These are phyloP conservation scores for Ganoderma sinense DNA, from an alignment of 1,284 basidiomycete species.

Conservation along the genomic window DNA sequence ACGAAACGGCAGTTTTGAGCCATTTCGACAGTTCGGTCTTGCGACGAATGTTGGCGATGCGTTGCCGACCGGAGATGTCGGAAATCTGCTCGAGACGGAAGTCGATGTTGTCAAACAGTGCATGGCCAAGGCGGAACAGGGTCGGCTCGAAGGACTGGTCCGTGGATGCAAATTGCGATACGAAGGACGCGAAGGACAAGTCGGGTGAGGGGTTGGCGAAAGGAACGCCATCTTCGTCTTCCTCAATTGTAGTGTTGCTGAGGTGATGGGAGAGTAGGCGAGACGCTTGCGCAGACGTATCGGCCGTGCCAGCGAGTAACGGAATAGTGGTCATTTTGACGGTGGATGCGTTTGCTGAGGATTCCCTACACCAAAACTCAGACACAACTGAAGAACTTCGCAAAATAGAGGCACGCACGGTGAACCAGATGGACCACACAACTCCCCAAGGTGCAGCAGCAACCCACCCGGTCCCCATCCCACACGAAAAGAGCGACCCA, in stretches of 20 bases:
- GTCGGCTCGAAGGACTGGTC: conserved; percentile 82
- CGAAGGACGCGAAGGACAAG: conserved; percentile 85
- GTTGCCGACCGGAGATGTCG: conserved; percentile 65
- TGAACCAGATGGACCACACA: conserved; percentile 63
- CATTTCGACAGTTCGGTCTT: conserved; percentile 88
- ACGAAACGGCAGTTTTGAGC: conserved; percentile 81
- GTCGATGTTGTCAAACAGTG: conserved; percentile 88
- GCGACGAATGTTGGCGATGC: conserved; percentile 72
- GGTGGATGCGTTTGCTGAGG: conserved; percentile 64
- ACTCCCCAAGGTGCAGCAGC: conserved; percentile 78
- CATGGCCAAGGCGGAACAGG: conserved; percentile 89
- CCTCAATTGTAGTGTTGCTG: conserved; percentile 73
- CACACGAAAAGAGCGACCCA: conserved; percentile 91
- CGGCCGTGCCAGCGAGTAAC: conserved; percentile 45
- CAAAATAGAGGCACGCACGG: conserved; percentile 46
- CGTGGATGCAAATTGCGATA: conserved; percentile 73
- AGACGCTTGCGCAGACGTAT: conserved; percentile 56
- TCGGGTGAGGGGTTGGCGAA: conserved; percentile 59
- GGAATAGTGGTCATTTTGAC: conserved; percentile 58
- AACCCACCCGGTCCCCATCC: conserved; percentile 89
- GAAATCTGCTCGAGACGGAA: conserved; percentile 66
- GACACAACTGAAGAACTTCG: background rate
- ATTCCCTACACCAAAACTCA: conserved; percentile 45
- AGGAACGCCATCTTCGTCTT: conserved; percentile 62
- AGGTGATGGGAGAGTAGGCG: conserved; percentile 86